A percentile compares a stretch with the other conserved stretches of the same genome.
These are phyloP conservation scores for Pisolithus sp. DNA, from an alignment of 768 basidiomycete species.

Conservation along the genomic window DNA sequence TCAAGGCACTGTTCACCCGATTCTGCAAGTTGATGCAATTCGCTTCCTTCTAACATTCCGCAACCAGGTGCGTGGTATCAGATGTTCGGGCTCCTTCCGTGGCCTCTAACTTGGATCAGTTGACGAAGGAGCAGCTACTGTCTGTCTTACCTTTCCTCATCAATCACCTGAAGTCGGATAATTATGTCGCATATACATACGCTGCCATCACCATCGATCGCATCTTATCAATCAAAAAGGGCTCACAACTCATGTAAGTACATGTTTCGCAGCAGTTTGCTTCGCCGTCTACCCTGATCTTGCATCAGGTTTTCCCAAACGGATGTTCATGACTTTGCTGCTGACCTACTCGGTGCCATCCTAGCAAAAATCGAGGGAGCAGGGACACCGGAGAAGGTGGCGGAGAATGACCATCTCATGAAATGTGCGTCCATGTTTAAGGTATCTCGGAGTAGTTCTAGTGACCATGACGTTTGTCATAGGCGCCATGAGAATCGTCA, in stretches of 20 bases:
- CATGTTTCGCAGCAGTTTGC: neutral
- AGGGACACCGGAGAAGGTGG: conserved; percentile 82
- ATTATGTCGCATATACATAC: conserved; percentile 93
- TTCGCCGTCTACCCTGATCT: neutral
- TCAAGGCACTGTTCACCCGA: conserved; percentile 68
- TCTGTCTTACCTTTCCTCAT: conserved; percentile 85
- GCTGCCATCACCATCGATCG: conserved; percentile 98
- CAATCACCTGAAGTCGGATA: conserved; percentile 71
- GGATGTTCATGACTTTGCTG: conserved; percentile 82
- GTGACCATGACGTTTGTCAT: neutral
- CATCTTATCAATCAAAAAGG: conserved; percentile 84
- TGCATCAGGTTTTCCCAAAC: conserved; percentile 72
- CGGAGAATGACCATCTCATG: conserved; percentile 98
- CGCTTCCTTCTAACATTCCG: conserved; percentile 92
- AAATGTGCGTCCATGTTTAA: conserved; percentile 56
- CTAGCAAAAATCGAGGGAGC: conserved; percentile 75
- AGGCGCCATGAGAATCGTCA: conserved; percentile 92
- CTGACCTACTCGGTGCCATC: conserved; percentile 62
- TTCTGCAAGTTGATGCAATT: conserved; percentile 94
- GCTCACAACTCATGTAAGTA: conserved; percentile 64
- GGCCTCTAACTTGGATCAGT: conserved; percentile 32
- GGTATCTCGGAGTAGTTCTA: neutral
- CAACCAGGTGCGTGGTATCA: conserved; percentile 61
- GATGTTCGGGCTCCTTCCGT: neutral
- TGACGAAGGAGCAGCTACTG: conserved; percentile 90